Evolutionary conservation across 306 rosid species (phyloP).

Genomic region (Cicer yamashitae): DNA sequence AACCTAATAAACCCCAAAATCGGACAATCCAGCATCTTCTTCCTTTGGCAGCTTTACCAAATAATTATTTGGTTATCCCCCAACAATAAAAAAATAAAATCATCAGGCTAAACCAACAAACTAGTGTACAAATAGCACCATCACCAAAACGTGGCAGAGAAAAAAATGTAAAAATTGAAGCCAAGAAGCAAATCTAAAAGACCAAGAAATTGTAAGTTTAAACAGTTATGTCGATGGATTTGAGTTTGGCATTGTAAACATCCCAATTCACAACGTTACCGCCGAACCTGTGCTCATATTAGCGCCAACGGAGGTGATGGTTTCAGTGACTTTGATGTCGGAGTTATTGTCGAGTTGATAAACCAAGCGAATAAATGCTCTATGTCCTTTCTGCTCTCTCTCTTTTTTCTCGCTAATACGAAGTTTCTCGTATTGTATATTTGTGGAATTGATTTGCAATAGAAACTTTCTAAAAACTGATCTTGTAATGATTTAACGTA

Average conservation of each 20-base stretch:
- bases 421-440: too few relatives aligned
- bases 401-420: constrained; percentile 77
- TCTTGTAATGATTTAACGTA: too few relatives aligned
- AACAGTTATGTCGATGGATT: constrained; percentile 82
- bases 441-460: too few relatives aligned
- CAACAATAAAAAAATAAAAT: constrained; percentile 42
- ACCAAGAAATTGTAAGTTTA: constrained; percentile 95
- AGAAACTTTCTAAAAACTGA: too few relatives aligned
- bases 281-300: constrained; percentile 78
- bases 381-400: constrained; percentile 81
- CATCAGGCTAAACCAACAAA: constrained; percentile 4
- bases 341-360: constrained; percentile 68
- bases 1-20: too few relatives aligned
- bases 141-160: neutral
- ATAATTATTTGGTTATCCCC: constrained; percentile 52
- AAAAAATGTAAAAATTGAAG: neutral
- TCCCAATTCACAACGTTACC: constrained; percentile 74
- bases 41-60: too few relatives aligned
- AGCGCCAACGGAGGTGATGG: constrained; percentile 74
- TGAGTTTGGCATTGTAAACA: constrained; percentile 66
- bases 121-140: neutral
- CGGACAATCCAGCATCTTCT: too few relatives aligned
- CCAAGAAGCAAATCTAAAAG: constrained; percentile 65
- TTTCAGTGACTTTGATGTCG: constrained; percentile 77
- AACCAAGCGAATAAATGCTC: constrained; percentile 77